Base-by-base conservation (phyloP, 768 basidiomycete species). In the Galerina sulciceps region DNA sequence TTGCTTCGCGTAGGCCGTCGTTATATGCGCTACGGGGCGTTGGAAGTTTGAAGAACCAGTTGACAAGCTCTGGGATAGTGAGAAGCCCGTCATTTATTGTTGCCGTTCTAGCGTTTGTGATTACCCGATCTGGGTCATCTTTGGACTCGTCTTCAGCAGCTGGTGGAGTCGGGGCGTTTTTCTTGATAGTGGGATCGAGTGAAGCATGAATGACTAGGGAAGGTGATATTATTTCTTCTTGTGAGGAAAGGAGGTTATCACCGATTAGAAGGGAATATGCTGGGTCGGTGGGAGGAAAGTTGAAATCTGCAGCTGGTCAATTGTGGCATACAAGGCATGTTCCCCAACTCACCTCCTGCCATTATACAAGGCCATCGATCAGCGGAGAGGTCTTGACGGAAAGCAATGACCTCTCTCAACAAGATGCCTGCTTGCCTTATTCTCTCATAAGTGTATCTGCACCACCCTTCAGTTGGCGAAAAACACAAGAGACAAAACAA, bases 361-460 rank as follows among this genome's bases (percentile, higher is more conserved):
- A 97, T 76, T 55, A 96, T 76, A 56, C 88, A 88, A 0, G 94
- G 90, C 94, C 94, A 96, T 44, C 79, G 59, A 1, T 71, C 67
- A 41, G 75, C 61, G 71, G 13, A 69, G 59, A 57, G 79, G 2
- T 77, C 79, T 4, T 79, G 66, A 63, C 85, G 80, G 63, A 92
- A 92, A 35, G 72, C 73, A 22, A 72, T 47, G 10, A 86, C 81
- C 67, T 91, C 87, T 36, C 89, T 84, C 26, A 90, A 64, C 2
- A 98, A 73, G 57, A 98, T 86, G 2, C 82, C 85, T 0, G 83
- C 82, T 76, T 99, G 96, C 91, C 91, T 86, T 46, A 85, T 78
- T 59, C 94, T 84, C 73, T 99, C 96, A 68, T 97, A 98, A 0
- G 84, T 83, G 69, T 91, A 93, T 55, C 89, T 83, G 34, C 1